A percentile compares a stretch with the other conserved stretches of the same genome.
These are phyloP conservation scores for Digitaria exilis DNA, from an alignment of 202 grass and related monocot genomes.

Conservation along the genomic window DNA sequence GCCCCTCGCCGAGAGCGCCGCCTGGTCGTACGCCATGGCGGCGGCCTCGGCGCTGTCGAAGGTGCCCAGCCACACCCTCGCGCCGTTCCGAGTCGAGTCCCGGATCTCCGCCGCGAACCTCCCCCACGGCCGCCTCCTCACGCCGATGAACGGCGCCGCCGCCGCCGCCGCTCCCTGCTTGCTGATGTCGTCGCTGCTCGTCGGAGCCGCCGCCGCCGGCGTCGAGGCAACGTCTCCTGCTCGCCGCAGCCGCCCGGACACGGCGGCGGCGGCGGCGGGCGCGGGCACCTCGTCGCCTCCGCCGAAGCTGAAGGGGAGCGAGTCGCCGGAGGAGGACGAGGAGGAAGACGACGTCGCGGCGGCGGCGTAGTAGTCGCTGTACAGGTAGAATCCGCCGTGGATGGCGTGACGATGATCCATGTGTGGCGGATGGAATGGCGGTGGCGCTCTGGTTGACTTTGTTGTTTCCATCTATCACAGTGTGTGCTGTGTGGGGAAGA, in stretches of 20 bases:
- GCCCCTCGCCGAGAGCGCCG: slow-evolving; percentile 65
- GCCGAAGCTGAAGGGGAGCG: slow-evolving; percentile 32
- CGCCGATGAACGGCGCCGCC: slow-evolving; percentile 56
- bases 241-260: neutral
- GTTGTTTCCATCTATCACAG: neutral
- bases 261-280: neutral
- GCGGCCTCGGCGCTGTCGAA: slow-evolving; percentile 73
- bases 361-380: slow-evolving; percentile 6
- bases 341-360: slow-evolving; percentile 5
- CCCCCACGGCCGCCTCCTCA: slow-evolving; percentile 70
- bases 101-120: slow-evolving; percentile 79
- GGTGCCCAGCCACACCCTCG: slow-evolving; percentile 71
- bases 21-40: slow-evolving; percentile 79
- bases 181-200: neutral
- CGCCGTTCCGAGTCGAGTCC: slow-evolving; percentile 69
- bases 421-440: neutral
- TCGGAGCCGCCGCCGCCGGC: neutral
- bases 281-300: slow-evolving; percentile 1
- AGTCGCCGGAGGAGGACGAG: slow-evolving; percentile 41
- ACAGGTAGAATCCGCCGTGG: slow-evolving; percentile 14
- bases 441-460: slow-evolving; percentile 26
- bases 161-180: too few species aligned
- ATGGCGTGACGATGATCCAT: neutral
- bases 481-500: too few species aligned
- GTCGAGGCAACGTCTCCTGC: too few species aligned